Evolutionary conservation across 345 rosid genomes (phyloP), one percentile per base, ranked within the genome.

Genomic region (Heritiera fomes): DNA sequence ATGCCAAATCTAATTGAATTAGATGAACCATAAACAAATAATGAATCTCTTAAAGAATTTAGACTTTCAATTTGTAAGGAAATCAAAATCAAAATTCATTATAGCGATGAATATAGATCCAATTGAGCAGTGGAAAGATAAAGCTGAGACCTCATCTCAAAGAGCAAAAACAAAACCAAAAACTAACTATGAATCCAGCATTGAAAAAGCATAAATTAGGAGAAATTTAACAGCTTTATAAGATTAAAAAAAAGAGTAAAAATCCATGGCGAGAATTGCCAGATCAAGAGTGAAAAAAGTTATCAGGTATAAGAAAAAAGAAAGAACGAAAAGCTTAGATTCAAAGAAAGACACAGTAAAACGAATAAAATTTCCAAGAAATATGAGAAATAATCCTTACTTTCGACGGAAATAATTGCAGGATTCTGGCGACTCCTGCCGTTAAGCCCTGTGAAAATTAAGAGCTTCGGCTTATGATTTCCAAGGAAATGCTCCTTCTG

Each of bases 31-130:
- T n/a, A 67, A 71, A 49, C 43, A 43, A 49, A 6, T 14, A 32
- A 72, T 15, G 32, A 10, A 72, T 72, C 30, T 56, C 30, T 17
- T 53, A 47, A 38, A 34, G n/a, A 5, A 32, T 17, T 58, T 9
- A 15, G 6, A 5, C 20, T 71, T 52, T 34, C 13, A 72, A 34
- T 32, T 23, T 34, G 3, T 9, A 53, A 71, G 59, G 50, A 41
- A 47, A 78, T 43, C 63, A 50, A 59, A 74, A 18, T 65, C 34
- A 34, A 69, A 74, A 11, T 66, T 67, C 28, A 49, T 5, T 59
- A 73, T 13, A 70, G 58, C 9, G 41, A 62, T 45, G 55, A 72
- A 66, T 0, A 38, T 73, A 81, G 87, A 87, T 87, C 88, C 75
- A 53, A 23, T 71, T 67, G 34, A 14, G 38, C 34, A 12, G 17